These are phyloP conservation scores for Arachnopeziza araneosa DNA, from an alignment of 2,329 filamentous ascomycete species.

Conservation along the genomic window DNA sequence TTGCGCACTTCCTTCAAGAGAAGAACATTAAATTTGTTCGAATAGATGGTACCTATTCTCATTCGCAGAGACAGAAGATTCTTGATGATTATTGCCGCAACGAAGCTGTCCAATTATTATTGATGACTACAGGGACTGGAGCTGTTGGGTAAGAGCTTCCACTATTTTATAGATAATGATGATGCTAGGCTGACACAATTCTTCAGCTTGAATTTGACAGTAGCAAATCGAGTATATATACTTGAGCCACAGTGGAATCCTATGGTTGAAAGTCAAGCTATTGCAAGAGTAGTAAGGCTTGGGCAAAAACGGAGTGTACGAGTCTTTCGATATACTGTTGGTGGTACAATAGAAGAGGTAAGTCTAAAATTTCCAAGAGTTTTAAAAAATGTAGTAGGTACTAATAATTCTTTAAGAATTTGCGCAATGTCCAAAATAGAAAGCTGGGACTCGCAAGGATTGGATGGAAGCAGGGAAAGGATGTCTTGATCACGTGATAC, in stretches of 20 bases:
- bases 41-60: constrained; percentile 12
- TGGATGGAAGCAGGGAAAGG: not conserved
- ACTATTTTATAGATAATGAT: not conserved
- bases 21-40: constrained; percentile 7
- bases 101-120: not conserved
- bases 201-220: constrained; percentile 12
- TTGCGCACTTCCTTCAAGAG: constrained; percentile 1
- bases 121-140: constrained; percentile 16
- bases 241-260: constrained; percentile 31
- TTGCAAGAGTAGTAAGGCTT: constrained; percentile 20
- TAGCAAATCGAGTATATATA: constrained; percentile 22
- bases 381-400: too few species aligned
- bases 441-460: not conserved
- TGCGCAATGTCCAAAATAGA: not conserved
- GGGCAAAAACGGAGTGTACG: constrained; percentile 19
- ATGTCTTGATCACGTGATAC: not conserved
- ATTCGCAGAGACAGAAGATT: constrained; percentile 8
- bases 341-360: constrained; percentile 5
- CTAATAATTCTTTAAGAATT: not conserved
- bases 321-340: constrained; percentile 1
- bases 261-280: constrained; percentile 25
- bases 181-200: not conserved
- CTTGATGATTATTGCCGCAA: constrained; percentile 5
- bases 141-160: constrained; percentile 10
- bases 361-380: not conserved